Evolutionary conservation across 1,284 basidiomycete genomes (phyloP).

Genomic region (Lentinus polychrous): DNA sequence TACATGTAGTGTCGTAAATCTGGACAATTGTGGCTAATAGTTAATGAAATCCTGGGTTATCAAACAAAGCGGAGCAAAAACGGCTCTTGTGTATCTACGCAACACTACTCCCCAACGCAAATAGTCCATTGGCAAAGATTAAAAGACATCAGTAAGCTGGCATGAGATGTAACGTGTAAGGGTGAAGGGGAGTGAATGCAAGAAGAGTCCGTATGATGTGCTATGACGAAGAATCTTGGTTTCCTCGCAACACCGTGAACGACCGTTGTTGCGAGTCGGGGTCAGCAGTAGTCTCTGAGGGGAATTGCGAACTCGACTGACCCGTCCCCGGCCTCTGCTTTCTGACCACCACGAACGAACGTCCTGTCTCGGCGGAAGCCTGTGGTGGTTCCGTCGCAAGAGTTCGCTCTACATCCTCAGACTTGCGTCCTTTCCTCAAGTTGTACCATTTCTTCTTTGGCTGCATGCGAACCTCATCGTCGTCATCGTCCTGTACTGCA

Average conservation of each 20-base stretch:
- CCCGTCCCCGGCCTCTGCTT: constrained; percentile 33
- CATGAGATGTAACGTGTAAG: constrained; percentile 3
- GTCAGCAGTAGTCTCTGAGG: constrained; percentile 12
- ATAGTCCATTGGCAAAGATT: too few relatives aligned
- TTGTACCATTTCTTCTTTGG: constrained; percentile 63
- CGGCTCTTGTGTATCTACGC: too few relatives aligned
- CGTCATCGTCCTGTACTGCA: constrained; percentile 5
- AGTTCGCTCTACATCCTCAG: constrained; percentile 44
- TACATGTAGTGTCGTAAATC: background rate
- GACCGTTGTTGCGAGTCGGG: constrained; percentile 20
- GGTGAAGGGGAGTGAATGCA: constrained; percentile 10
- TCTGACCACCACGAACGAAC: constrained; percentile 68
- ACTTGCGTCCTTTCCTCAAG: constrained; percentile 48
- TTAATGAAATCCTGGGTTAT: too few relatives aligned
- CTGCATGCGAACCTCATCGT: constrained; percentile 13
- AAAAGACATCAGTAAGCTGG: too few relatives aligned
- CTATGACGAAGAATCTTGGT: constrained; percentile 16
- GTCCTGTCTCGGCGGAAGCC: constrained; percentile 31
- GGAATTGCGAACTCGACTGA: constrained; percentile 7
- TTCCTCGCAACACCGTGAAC: constrained; percentile 30
- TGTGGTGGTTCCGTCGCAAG: constrained; percentile 16
- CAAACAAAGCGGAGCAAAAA: too few relatives aligned
- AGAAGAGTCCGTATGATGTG: constrained; percentile 9
- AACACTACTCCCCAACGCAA: too few relatives aligned
- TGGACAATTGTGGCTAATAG: too few relatives aligned